Base-by-base conservation (phyloP, 805 yeast species). In the Pichia nakasei region DNA sequence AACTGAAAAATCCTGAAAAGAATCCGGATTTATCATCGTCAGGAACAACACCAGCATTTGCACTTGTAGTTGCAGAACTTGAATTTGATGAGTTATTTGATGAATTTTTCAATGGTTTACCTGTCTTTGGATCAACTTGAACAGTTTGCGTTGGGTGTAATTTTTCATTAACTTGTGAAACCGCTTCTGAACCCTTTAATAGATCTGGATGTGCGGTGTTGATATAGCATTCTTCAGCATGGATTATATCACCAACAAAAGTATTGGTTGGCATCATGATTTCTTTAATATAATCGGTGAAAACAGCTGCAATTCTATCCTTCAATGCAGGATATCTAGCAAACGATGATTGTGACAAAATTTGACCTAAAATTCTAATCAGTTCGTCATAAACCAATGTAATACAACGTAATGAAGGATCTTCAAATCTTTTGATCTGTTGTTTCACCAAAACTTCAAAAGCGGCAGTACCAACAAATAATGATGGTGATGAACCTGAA, bases 131-230 rank as follows among this genome's bases (percentile, higher is more conserved):
- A 63, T 85, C 95, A 43, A 86, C 82, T 41, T 80, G 82, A 32
- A 79, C 78, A 49, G 85, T 87, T 50, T 81, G 82, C 15, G 36
- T 34, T 20, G 86, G 85, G 55, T 79, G 93, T 65, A 87, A 67
- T 62, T 79, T 85, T 53, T 93, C 97, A 61, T 85, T 81, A 29
- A 93, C 96, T 63, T 87, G 80, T 5, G 85, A 80, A 93, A 91
- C 83, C 6, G 97, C 97, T 58, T 84, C 89, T 29, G 95, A 82
- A 38, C 98, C 98, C 62, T 85, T 89, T 55, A 93, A 73, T 58
- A 93, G 77, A 62, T 93, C 97, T 4, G 97, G 97, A 60, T 93
- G 98, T 2, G 96, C 97, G 5, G 98, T 93, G 66, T 93, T 93
- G 54, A 93, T 88, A 64, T 93, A 93, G 4, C 95, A 82, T 58